Conservation (phyloP, 495 filamentous ascomycete species). For the Xylaria scruposa region DNA sequence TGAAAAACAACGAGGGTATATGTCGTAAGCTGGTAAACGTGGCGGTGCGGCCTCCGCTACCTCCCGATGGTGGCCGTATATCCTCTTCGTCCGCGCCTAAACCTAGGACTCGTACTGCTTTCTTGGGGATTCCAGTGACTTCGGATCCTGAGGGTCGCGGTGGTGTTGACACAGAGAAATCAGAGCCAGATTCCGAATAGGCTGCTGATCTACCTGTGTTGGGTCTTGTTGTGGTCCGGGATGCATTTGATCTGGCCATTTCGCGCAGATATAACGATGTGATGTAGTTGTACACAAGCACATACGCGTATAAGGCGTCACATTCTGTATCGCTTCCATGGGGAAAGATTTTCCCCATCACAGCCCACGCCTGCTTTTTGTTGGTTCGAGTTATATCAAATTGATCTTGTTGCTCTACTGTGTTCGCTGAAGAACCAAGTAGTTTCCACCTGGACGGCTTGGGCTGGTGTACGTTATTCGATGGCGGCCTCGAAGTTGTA, state of each 20-base stretch:
- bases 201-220: constrained; percentile 1
- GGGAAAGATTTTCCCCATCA: constrained; percentile 66
- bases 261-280: constrained; percentile 47
- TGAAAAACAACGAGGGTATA: constrained; percentile 16
- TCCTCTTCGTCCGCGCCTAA: constrained; percentile 34
- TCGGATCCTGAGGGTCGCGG: constrained; percentile 26
- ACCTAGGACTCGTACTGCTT: constrained; percentile 51
- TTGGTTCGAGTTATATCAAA: background rate
- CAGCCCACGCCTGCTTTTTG: constrained; percentile 44
- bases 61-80: constrained; percentile 10
- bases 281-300: constrained; percentile 69
- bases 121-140: constrained; percentile 42
- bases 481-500: constrained; percentile 19
- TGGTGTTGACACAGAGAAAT: background rate
- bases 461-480: constrained; percentile 29
- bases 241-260: constrained; percentile 30
- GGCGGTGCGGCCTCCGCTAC: constrained; percentile 11
- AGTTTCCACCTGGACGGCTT: constrained; percentile 38
- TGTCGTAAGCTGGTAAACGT: constrained; percentile 13
- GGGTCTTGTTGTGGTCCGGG: constrained; percentile 23
- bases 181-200: constrained; percentile 7
- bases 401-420: constrained; percentile 27
- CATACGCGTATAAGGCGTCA: constrained; percentile 67
- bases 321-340: constrained; percentile 60
- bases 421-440: constrained; percentile 22